Conservation (phyloP, 1,284 basidiomycete species). For the Boletus mariae region DNA sequence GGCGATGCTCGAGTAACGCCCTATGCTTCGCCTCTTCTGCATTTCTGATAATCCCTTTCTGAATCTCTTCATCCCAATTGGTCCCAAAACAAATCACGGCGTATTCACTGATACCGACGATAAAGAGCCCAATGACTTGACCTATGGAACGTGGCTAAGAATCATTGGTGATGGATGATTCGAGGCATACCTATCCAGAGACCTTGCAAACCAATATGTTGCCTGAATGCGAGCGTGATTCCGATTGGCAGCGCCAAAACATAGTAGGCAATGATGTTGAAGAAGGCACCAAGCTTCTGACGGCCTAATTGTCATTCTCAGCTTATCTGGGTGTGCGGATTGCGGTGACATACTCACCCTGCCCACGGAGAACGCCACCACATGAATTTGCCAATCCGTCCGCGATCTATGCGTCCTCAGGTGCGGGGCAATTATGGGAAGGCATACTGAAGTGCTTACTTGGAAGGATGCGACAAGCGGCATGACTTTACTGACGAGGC, state of each 20-base stretch:
- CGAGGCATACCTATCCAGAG: conserved; percentile 58
- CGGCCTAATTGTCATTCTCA: conserved; percentile 43
- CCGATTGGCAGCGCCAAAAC: conserved; percentile 70
- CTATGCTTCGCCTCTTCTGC: conserved; percentile 45
- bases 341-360: conserved; percentile 41
- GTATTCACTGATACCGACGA: conserved; percentile 70
- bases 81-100: conserved; percentile 60
- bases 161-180: not conserved
- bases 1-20: conserved; percentile 19
- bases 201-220: conserved; percentile 54
- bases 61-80: conserved; percentile 62
- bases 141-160: conserved; percentile 37
- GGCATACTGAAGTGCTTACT: conserved; percentile 32
- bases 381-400: conserved; percentile 73
- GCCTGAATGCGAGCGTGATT: conserved; percentile 61
- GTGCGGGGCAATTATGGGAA: not conserved
- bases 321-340: not conserved
- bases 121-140: conserved; percentile 68
- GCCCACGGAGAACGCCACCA: conserved; percentile 66
- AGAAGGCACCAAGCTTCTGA: conserved; percentile 70
- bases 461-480: conserved; percentile 80
- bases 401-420: conserved; percentile 41
- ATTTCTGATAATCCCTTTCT: conserved; percentile 49
- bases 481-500: conserved; percentile 67
- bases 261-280: conserved; percentile 77